Percentiles rank a stretch among this genome's conserved stretches.
Conservation (phyloP, 371 early-diverging fungal species). For the Lichtheimia corymbifera region DNA sequence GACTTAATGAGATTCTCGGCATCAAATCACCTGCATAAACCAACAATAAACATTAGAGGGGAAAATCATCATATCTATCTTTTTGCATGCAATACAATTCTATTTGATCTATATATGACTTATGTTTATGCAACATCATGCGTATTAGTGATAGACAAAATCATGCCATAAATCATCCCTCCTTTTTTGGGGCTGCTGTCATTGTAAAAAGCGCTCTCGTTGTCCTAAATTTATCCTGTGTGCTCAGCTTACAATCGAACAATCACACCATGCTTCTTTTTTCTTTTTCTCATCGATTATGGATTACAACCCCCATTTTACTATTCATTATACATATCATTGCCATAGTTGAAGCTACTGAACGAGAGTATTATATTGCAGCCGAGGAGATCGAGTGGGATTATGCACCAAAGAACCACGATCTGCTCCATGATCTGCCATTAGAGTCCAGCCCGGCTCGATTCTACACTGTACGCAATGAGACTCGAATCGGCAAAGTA, state of each 20-base stretch:
- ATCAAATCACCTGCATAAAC: conserved; percentile 22
- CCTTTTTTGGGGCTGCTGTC: too few species aligned
- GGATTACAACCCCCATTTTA: not conserved
- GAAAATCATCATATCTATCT: too few species aligned
- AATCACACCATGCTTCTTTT: not conserved
- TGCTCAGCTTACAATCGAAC: too few species aligned
- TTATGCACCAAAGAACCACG: conserved; percentile 47
- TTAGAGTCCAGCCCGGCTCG: conserved; percentile 28
- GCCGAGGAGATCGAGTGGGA: conserved; percentile 54
- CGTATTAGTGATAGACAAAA: too few species aligned
- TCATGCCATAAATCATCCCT: too few species aligned
- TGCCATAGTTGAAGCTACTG: not conserved
- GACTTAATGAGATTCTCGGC: conserved; percentile 59
- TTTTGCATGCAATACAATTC: too few species aligned
- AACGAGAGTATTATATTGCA: conserved; percentile 47
- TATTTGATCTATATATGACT: too few species aligned
- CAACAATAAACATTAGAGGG: not conserved
- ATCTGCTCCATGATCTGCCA: conserved; percentile 37
- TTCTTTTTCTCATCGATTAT: not conserved
- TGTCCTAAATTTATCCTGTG: too few species aligned
- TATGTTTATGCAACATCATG: too few species aligned
- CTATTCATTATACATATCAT: not conserved
- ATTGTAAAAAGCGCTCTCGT: too few species aligned
- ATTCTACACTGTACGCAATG: conserved; percentile 28
- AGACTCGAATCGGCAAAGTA: conserved; percentile 36